A percentile compares a stretch with the other conserved stretches of the same genome.
Evolutionary conservation across 1,284 basidiomycete species (phyloP).

Genomic region (Porphyrellus sp.): DNA sequence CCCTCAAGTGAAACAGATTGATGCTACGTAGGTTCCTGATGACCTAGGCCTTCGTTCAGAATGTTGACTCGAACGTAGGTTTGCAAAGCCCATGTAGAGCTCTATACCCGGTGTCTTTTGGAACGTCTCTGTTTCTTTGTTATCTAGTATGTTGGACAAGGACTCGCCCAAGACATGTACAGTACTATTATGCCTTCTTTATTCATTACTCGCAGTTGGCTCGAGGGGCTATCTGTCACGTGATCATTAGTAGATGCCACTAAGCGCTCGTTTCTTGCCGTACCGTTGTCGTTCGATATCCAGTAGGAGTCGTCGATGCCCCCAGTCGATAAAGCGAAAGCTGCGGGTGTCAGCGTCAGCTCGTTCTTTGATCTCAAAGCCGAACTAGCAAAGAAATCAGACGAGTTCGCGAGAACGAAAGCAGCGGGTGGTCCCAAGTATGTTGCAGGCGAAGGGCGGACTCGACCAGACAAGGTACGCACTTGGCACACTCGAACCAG

Average conservation of each 20-base stretch:
- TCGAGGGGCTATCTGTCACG: too few species aligned
- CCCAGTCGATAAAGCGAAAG: constrained; percentile 51
- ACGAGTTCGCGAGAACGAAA: constrained; percentile 58
- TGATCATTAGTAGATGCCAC: not conserved
- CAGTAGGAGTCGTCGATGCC: constrained; percentile 29
- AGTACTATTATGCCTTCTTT: not conserved
- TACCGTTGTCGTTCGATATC: constrained; percentile 9
- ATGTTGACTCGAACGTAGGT: constrained; percentile 18
- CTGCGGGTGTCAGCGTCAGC: constrained; percentile 63
- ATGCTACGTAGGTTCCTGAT: constrained; percentile 76
- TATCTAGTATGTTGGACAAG: not conserved
- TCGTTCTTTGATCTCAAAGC: constrained; percentile 78
- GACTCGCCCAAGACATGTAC: not conserved
- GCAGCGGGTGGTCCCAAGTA: constrained; percentile 50
- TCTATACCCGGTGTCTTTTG: not conserved
- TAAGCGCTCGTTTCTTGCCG: not conserved
- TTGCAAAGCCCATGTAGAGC: constrained; percentile 21
- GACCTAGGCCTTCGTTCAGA: not conserved
- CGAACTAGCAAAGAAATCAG: constrained; percentile 64
- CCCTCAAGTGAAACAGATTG: constrained; percentile 90
- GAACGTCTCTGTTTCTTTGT: not conserved
- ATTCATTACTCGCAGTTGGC: too few species aligned
- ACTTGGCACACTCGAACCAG: not conserved
- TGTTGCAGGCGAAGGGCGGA: constrained; percentile 51
- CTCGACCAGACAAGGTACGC: constrained; percentile 61